These are phyloP conservation scores for Trametes cingulata DNA, from an alignment of 768 basidiomycete genomes.

Conservation along the genomic window DNA sequence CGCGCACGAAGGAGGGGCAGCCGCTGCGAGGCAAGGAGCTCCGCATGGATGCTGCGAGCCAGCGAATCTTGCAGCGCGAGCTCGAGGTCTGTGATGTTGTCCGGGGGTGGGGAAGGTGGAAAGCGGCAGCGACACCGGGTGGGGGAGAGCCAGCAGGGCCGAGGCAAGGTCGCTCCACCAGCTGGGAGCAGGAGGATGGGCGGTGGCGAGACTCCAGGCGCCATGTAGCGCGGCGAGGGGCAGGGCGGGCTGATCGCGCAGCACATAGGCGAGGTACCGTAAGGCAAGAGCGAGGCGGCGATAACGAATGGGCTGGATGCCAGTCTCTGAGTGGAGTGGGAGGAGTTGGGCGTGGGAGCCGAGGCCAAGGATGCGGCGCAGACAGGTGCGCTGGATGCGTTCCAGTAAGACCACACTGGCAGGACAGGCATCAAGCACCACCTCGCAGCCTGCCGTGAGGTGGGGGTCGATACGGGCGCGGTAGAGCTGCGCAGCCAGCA, in stretches of 20 bases:
- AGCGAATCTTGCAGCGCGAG: not conserved
- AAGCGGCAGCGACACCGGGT: not conserved
- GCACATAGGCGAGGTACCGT: slow-evolving; percentile 24
- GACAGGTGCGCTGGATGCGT: slow-evolving; percentile 24
- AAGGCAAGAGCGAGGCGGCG: slow-evolving; percentile 24
- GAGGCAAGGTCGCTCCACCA: not conserved
- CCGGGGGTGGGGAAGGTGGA: not conserved
- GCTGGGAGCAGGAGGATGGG: not conserved
- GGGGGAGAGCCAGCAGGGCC: not conserved
- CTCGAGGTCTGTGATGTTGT: not conserved
- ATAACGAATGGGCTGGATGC: slow-evolving; percentile 26
- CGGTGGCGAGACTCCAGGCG: not conserved
- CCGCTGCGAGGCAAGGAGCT: not conserved
- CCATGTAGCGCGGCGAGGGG: not conserved
- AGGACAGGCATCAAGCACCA: not conserved
- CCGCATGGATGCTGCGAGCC: not conserved
- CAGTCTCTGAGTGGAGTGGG: slow-evolving; percentile 31
- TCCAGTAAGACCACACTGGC: not conserved
- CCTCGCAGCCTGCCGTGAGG: not conserved
- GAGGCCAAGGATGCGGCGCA: slow-evolving; percentile 28
- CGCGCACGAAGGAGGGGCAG: not conserved
- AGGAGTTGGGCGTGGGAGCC: slow-evolving; percentile 18
- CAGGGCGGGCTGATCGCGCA: not conserved
- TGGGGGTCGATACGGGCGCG: slow-evolving; percentile 10
- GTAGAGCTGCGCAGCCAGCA: not conserved